Base-by-base conservation (phyloP, 2,329 filamentous ascomycete species). In the Phaeosphaeriaceae sp. region DNA sequence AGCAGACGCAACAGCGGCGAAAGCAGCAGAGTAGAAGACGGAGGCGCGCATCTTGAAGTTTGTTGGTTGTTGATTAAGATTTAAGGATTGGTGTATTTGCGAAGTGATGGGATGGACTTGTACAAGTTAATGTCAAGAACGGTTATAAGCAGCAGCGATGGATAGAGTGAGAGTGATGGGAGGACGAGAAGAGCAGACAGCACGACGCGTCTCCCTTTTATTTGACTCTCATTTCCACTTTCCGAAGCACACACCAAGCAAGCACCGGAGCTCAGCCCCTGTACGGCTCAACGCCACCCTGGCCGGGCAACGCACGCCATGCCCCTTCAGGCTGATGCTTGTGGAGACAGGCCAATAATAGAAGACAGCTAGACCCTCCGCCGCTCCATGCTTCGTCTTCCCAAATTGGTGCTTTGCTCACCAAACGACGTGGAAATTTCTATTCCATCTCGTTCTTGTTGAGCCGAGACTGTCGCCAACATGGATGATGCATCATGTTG, bases 11-110 rank as follows among this genome's bases (percentile, higher is more conserved):
- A 63, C 73, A 47, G 66, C 65, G 65, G 69, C 71, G 63, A 76
- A 68, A 57, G 64, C 68, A 57, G 66, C 68, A 48, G 72, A 69
- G 66, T 69, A 62, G 65, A 73, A 65, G 67, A 71, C 57, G 55
- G 67, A 67, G 62, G 72, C 63, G 56, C 72, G 73, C 73, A 76
- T 76, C 9, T 67, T 74, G 69, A 63, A 26, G 35, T 53, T 60
- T 43, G 52, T 63, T 32, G 55, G 26, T 57, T 52, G 53, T 59
- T 49, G 47, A 59, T 61, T 59, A 52, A 51, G 50, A 52, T 21
- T 55, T 48, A 54, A 46, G 44, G 60, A 62, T 54, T 56, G 60
- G 30, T 35, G 52, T 43, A 53, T 47, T 28, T 52, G 35, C 23
- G 35, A 54, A 65, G 54, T 54, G 63, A 67, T 61, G 44, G 67